Evolutionary conservation across 2,329 filamentous ascomycete species (phyloP).

Genomic region (Aureobasidium musti): DNA sequence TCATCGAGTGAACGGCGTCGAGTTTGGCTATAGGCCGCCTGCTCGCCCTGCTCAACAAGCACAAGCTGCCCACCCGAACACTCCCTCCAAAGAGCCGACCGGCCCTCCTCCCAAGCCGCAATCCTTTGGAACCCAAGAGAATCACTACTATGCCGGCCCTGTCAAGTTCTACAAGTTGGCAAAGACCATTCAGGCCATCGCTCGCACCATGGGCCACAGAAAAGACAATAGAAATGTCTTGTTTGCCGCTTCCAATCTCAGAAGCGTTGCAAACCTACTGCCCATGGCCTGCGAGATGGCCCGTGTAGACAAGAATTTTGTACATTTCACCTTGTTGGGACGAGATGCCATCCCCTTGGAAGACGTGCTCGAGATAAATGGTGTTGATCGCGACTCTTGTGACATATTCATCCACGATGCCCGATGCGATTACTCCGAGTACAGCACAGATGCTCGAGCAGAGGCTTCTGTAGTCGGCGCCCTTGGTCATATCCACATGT

Average conservation of each 20-base stretch:
- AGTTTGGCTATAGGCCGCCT: constrained; percentile 30
- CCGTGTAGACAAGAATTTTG: constrained; percentile 64
- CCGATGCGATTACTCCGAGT: constrained; percentile 69
- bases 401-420: constrained; percentile 70
- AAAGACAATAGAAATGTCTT: constrained; percentile 68
- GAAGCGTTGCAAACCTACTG: constrained; percentile 70
- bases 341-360: constrained; percentile 68
- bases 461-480: constrained; percentile 64
- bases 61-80: not conserved
- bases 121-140: constrained; percentile 33
- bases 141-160: constrained; percentile 65
- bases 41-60: not conserved
- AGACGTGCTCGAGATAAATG: constrained; percentile 74
- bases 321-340: constrained; percentile 81
- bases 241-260: constrained; percentile 74
- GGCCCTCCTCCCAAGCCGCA: constrained; percentile 30
- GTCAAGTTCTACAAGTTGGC: constrained; percentile 69
- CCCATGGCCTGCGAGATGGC: constrained; percentile 90
- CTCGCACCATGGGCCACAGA: constrained; percentile 55
- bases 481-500: constrained; percentile 69
- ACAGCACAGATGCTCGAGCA: constrained; percentile 71
- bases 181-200: constrained; percentile 61
- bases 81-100: constrained; percentile 25
- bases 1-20: constrained; percentile 28
- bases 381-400: constrained; percentile 68